Evolutionary conservation across 352 stramenopile species (phyloP).

Genomic region (Phytophthora niederhauseri): DNA sequence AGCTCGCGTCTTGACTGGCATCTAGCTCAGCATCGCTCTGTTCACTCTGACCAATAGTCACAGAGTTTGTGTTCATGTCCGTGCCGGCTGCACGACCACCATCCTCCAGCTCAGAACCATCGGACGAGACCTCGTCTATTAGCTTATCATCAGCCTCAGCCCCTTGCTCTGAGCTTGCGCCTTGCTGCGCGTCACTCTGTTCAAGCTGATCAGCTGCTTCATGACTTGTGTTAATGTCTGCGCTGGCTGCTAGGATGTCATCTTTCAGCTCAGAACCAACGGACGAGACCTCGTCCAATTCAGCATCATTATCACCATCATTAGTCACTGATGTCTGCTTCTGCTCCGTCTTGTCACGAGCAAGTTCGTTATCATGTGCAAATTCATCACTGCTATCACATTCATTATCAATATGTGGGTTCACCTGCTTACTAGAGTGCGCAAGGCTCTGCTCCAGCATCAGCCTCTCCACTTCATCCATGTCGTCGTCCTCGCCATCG

Average conservation of each 20-base stretch:
- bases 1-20: not conserved
- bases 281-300: slow-evolving; percentile 23
- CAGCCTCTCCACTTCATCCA: slow-evolving; percentile 37
- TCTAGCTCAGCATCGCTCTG: not conserved
- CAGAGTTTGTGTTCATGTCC: not conserved
- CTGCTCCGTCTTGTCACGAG: slow-evolving; percentile 18
- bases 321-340: slow-evolving; percentile 6
- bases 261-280: slow-evolving; percentile 17
- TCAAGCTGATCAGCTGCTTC: slow-evolving; percentile 4
- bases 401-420: slow-evolving; percentile 42
- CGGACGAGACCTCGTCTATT: slow-evolving; percentile 16
- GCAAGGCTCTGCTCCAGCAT: slow-evolving; percentile 30
- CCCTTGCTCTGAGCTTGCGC: slow-evolving; percentile 13
- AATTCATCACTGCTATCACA: slow-evolving; percentile 38
- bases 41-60: slow-evolving; percentile 7
- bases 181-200: slow-evolving; percentile 11
- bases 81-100: not conserved
- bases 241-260: not conserved
- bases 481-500: slow-evolving; percentile 24
- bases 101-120: slow-evolving; percentile 15
- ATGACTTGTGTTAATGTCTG: not conserved
- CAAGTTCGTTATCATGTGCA: slow-evolving; percentile 23
- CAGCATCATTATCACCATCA: slow-evolving; percentile 13
- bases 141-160: slow-evolving; percentile 11
- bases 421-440: slow-evolving; percentile 30